Evolutionary conservation across 768 basidiomycete species (phyloP).

Genomic region (Rossbeevera mucosa): DNA sequence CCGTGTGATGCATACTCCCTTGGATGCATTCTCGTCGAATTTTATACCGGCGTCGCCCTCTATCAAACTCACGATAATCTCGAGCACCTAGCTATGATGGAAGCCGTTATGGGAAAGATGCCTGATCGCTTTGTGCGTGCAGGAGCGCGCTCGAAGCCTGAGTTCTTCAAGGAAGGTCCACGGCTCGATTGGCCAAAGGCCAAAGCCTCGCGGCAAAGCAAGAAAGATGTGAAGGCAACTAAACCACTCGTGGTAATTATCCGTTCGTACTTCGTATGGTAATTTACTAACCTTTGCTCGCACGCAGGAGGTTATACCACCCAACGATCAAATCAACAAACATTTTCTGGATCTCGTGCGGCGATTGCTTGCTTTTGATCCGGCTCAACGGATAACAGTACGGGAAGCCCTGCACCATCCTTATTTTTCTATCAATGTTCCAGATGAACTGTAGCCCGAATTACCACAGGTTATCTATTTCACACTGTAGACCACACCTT

Average conservation of each 20-base stretch:
- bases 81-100: slow-evolving; percentile 99
- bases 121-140: slow-evolving; percentile 77
- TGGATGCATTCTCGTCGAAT: slow-evolving; percentile 98
- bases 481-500: slow-evolving; percentile 31
- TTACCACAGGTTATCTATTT: slow-evolving; percentile 33
- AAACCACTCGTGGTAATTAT: slow-evolving; percentile 63
- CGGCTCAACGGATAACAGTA: slow-evolving; percentile 81
- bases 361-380: slow-evolving; percentile 86
- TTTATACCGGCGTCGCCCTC: slow-evolving; percentile 95
- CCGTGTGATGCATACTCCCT: slow-evolving; percentile 98
- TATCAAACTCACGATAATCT: slow-evolving; percentile 99
- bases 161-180: slow-evolving; percentile 85
- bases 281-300: slow-evolving; percentile 1
- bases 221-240: slow-evolving; percentile 89
- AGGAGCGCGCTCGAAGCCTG: slow-evolving; percentile 77
- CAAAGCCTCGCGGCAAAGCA: slow-evolving; percentile 82
- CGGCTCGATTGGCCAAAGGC: slow-evolving; percentile 92
- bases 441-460: slow-evolving; percentile 57
- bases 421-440: slow-evolving; percentile 70
- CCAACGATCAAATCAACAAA: slow-evolving; percentile 64
- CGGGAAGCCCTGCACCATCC: slow-evolving; percentile 84
- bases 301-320: slow-evolving; percentile 77
- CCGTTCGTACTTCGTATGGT: slow-evolving; percentile 7
- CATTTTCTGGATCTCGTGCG: slow-evolving; percentile 87
- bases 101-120: slow-evolving; percentile 98